Base-by-base conservation (phyloP, 768 basidiomycete genomes). In the Mrakia hoshinonis region DNA sequence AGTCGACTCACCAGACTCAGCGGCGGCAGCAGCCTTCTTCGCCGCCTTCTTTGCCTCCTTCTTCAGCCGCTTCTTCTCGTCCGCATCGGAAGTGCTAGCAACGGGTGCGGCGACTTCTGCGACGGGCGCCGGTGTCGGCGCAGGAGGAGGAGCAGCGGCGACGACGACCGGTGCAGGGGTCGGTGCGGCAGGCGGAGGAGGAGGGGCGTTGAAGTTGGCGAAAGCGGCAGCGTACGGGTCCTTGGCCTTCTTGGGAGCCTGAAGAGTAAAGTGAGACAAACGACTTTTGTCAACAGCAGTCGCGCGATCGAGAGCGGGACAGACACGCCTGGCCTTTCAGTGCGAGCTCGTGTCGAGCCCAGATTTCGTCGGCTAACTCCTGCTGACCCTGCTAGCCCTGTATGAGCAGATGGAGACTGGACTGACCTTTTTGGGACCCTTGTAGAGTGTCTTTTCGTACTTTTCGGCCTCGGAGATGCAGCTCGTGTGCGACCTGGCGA, bases 11-110 rank as follows among this genome's bases (percentile, higher is more conserved):
- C n/a, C 36, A n/a, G n/a, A n/a, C n/a, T n/a, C n/a, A n/a, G n/a
- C n/a, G n/a, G n/a, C n/a, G n/a, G n/a, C n/a, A 51, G 51, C 51
- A 3, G 26, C 63, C 63, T 65, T 67, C 49, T 49, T 55, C 51
- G 26, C 9, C 13, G 46, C 20, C 54, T 39, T 55, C 67, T 31
- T 26, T 51, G 83, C 83, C 74, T 87, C 88, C n/a, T n/a, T n/a
- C n/a, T 75, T 85, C 86, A 5, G 46, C n/a, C 7, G 10, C 29
- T 2, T 65, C 36, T n/a, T n/a, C 47, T 62, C 39, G 36, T 62
- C 52, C 13, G 9, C 67, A 7, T 48, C 49, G 9, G 63, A 10
- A 22, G 61, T 47, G 63, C 5, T 64, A 20, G 43, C 11, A 24
- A 29, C 22, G 3, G 26, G 26, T 5, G 20, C 13, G 13, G 12